Base-by-base conservation (phyloP, 352 stramenopile genomes). In the Saprolegnia parasitica region DNA sequence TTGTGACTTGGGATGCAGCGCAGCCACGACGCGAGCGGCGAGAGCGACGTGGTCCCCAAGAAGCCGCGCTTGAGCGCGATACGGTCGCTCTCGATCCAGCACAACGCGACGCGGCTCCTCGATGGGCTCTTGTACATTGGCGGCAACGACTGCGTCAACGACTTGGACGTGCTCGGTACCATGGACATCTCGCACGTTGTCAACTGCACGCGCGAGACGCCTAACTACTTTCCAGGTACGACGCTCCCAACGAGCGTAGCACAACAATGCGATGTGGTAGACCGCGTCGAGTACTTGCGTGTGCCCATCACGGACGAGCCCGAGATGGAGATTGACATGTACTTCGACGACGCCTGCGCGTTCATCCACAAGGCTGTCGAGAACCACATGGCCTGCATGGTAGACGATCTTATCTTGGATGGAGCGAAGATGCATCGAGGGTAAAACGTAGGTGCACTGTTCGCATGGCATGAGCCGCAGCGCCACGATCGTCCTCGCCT, bases 381-480 rank as follows among this genome's bases (percentile, higher is more conserved):
- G 9, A 66, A 40, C 1, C 21, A 39, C 4, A 20, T 39, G 21
- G 40, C 45, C 16, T 66, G 58, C 21, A 20, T 66, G 57, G 84
- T 91, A 60, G 2, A 42, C 9, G 13, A n/a, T 37, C 16, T 0
- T 13, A 26, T 50, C 29, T 50, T 60, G 0, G 15, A 15, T 32
- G 46, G 24, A 45, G 56, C 32, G 5, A 49, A 18, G 18, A 23
- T 60, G 45, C 24, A 54, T 29, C n/a, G n/a, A n/a, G n/a, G n/a
- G n/a, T n/a, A n/a, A n/a, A n/a, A 37, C 58, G 13, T 23, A 56
- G 11, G 83, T 94, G 52, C 86, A 94, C 61, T 94, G 86, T 65
- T 90, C 82, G 29, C 77, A 87, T 55, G 86, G 86, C 1, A 74
- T 77, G 4, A 90, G 81, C n/a, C 79, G 86, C 6, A 92, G 84